Conservation (phyloP, 805 yeast genomes). For the Hemisphaericaspora nanyangensis region DNA sequence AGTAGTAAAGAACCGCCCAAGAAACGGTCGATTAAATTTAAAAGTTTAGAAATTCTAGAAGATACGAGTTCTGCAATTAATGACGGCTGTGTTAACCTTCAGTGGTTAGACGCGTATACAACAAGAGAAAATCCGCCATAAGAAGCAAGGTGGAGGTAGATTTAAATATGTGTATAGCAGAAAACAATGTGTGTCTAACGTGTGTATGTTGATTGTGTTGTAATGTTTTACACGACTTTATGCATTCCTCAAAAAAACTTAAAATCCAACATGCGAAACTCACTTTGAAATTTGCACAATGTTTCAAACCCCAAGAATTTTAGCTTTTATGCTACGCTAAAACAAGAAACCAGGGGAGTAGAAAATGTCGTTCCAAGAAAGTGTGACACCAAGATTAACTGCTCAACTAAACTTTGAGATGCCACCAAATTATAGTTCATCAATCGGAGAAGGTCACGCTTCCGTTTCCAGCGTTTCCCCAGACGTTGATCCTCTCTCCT, state of each 20-base stretch:
- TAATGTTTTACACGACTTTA: no score
- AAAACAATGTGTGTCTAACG: not conserved
- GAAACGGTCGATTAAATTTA: conserved; percentile 19
- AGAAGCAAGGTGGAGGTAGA: no score
- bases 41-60: conserved; percentile 37
- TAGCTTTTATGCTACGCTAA: no score
- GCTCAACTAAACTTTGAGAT: not conserved
- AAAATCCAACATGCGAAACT: no score
- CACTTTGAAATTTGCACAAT: no score
- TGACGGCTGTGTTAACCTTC: conserved; percentile 33
- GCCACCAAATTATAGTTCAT: no score
- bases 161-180: no score
- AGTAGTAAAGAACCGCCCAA: not conserved
- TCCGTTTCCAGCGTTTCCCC: conserved; percentile 8
- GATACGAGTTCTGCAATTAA: conserved; percentile 25
- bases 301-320: no score
- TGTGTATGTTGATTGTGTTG: not conserved
- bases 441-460: conserved; percentile 2
- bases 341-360: no score
- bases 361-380: not conserved
- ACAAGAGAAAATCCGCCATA: conserved; percentile 38
- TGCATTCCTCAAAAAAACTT: no score
- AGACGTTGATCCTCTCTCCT: no score
- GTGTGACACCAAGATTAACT: not conserved
- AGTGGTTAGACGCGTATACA: conserved; percentile 38